These are phyloP conservation scores for Fomitopsis palustris DNA, from an alignment of 1,284 basidiomycete genomes.

Conservation along the genomic window DNA sequence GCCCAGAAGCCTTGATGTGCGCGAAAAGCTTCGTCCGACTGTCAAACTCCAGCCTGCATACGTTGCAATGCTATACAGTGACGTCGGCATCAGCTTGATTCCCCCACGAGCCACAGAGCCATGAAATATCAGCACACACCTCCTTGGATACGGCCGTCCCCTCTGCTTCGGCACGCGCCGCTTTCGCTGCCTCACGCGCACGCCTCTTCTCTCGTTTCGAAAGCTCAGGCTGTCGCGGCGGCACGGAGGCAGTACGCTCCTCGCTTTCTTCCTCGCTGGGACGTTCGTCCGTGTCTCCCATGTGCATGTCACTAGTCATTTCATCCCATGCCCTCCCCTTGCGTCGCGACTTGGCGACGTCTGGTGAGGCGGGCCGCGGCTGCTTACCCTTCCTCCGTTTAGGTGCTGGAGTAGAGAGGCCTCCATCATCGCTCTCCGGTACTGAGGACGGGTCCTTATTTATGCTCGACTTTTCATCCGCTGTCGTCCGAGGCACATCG, in stretches of 20 bases:
- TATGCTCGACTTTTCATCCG: not conserved
- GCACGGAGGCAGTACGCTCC: not conserved
- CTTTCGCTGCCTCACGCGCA: slow-evolving; percentile 77
- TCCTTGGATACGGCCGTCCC: slow-evolving; percentile 19
- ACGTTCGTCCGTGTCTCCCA: not conserved
- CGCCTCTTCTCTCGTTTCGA: slow-evolving; percentile 84
- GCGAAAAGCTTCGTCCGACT: slow-evolving; percentile 80
- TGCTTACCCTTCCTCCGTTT: slow-evolving; percentile 18
- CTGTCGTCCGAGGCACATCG: not conserved
- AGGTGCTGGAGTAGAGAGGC: slow-evolving; percentile 7
- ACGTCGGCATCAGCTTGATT: no score
- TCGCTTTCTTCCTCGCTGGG: not conserved
- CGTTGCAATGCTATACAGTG: slow-evolving; percentile 57
- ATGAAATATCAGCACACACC: slow-evolving; percentile 7
- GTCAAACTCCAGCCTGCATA: slow-evolving; percentile 62
- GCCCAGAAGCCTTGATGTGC: slow-evolving; percentile 72
- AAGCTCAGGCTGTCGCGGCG: slow-evolving; percentile 33
- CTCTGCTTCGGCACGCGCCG: slow-evolving; percentile 38
- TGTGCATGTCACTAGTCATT: not conserved
- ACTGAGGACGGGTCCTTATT: not conserved
- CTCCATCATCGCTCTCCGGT: slow-evolving; percentile 9
- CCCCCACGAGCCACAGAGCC: not conserved
- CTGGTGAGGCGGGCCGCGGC: slow-evolving; percentile 14
- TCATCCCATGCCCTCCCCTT: slow-evolving; percentile 12
- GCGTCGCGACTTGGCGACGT: slow-evolving; percentile 12